Conservation (phyloP, 352 stramenopile genomes). For the Blastocystis sp. region DNA sequence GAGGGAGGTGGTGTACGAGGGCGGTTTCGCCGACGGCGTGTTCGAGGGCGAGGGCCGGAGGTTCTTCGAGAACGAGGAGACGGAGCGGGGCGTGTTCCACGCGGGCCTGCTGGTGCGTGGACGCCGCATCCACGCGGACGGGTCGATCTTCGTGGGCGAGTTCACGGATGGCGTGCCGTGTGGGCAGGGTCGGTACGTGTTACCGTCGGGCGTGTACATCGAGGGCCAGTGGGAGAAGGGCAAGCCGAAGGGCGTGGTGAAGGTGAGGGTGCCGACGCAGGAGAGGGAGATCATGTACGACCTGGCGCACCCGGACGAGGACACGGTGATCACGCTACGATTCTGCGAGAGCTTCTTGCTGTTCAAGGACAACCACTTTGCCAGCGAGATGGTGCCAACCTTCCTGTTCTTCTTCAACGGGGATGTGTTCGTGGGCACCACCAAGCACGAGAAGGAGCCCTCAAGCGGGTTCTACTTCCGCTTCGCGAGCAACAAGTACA, state of each 20-base stretch:
- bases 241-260: constrained; percentile 17
- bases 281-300: constrained; percentile 25
- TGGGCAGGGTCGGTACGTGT: constrained; percentile 1
- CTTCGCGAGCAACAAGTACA: neutral
- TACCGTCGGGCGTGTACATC: neutral
- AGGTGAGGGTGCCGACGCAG: neutral
- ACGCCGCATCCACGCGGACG: neutral
- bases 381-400: neutral
- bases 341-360: neutral
- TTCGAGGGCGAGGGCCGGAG: constrained; percentile 1
- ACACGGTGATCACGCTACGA: neutral
- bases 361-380: neutral
- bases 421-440: constrained; percentile 51
- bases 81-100: neutral
- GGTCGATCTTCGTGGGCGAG: neutral
- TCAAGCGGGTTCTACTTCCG: constrained; percentile 26
- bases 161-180: neutral
- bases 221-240: neutral
- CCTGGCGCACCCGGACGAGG: neutral
- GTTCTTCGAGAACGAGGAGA: neutral
- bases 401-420: constrained; percentile 55
- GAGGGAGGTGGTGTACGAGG: constrained; percentile 35
- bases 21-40: neutral
- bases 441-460: neutral
- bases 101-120: neutral